Conservation (phyloP, 2,329 filamentous ascomycete species). For the Trichoderma simmonsii region DNA sequence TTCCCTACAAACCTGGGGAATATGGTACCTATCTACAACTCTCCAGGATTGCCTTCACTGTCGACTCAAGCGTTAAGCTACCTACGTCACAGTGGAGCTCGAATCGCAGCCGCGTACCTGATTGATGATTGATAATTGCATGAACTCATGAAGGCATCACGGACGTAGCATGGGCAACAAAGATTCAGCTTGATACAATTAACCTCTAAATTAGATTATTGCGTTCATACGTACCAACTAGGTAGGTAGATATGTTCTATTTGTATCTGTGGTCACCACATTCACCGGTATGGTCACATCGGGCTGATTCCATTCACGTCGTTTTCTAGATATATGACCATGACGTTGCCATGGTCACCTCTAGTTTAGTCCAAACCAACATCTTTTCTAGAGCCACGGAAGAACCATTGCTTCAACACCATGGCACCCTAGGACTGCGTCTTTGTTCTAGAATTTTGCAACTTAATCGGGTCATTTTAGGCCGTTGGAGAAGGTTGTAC, state of each 20-base stretch:
- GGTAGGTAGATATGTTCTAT: not conserved
- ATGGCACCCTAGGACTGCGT: not conserved
- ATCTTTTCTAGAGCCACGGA: not conserved
- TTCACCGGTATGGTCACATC: not conserved
- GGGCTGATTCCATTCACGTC: not conserved
- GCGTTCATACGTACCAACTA: not conserved
- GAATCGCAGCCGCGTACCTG: not conserved
- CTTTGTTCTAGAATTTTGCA: not conserved
- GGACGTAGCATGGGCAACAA: not conserved
- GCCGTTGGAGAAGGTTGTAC: not conserved
- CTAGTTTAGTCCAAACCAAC: not conserved
- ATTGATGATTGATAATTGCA: not conserved
- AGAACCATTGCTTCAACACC: not conserved
- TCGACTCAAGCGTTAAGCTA: not conserved
- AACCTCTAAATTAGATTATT: not conserved
- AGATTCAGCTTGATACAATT: not conserved
- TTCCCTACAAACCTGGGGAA: not conserved
- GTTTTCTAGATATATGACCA: not conserved
- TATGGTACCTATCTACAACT: not conserved
- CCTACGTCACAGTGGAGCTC: slow-evolving; percentile 4
- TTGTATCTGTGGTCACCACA: not conserved
- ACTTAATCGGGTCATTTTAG: not conserved
- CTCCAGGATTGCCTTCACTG: not conserved
- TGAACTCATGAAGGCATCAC: not conserved
- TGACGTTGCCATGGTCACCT: not conserved